Percentiles rank a stretch among this genome's conserved stretches.
These are phyloP conservation scores for Fusarium nisikadoi DNA, from an alignment of 2,329 filamentous ascomycete species.

Conservation along the genomic window DNA sequence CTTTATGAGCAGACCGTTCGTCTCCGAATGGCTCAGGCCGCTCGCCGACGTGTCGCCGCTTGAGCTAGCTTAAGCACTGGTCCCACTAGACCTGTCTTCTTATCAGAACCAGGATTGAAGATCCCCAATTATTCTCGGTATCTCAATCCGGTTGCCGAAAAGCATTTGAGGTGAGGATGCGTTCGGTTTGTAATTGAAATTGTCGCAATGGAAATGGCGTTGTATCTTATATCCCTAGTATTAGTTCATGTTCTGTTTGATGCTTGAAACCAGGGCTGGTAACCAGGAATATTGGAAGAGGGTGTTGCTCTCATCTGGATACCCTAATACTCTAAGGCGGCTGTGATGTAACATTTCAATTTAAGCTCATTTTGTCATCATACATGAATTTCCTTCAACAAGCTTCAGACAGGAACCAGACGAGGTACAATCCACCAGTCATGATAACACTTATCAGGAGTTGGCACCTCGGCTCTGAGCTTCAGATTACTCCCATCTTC, in stretches of 20 bases:
- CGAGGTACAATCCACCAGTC: slow-evolving; percentile 73
- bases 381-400: neutral
- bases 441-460: slow-evolving; percentile 66
- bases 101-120: slow-evolving; percentile 15
- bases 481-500: slow-evolving; percentile 48
- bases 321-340: slow-evolving; percentile 39
- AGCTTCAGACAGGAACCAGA: slow-evolving; percentile 45
- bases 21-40: slow-evolving; percentile 62
- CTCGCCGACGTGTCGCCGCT: slow-evolving; percentile 53
- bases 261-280: slow-evolving; percentile 2
- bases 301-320: slow-evolving; percentile 40
- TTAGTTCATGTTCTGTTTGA: slow-evolving; percentile 7
- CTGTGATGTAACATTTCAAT: slow-evolving; percentile 34
- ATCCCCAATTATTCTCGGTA: slow-evolving; percentile 11
- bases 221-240: slow-evolving; percentile 16
- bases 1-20: slow-evolving; percentile 85
- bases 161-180: slow-evolving; percentile 27
- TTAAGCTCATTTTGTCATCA: slow-evolving; percentile 14
- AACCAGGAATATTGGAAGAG: slow-evolving; percentile 13
- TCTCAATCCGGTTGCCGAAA: slow-evolving; percentile 17
- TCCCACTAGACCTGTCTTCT: neutral
- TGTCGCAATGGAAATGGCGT: slow-evolving; percentile 22
- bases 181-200: slow-evolving; percentile 19
- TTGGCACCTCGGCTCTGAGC: slow-evolving; percentile 64
- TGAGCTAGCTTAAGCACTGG: slow-evolving; percentile 37